These are phyloP conservation scores for Phytophthora fragariae DNA, from an alignment of 352 stramenopile species.

Conservation along the genomic window DNA sequence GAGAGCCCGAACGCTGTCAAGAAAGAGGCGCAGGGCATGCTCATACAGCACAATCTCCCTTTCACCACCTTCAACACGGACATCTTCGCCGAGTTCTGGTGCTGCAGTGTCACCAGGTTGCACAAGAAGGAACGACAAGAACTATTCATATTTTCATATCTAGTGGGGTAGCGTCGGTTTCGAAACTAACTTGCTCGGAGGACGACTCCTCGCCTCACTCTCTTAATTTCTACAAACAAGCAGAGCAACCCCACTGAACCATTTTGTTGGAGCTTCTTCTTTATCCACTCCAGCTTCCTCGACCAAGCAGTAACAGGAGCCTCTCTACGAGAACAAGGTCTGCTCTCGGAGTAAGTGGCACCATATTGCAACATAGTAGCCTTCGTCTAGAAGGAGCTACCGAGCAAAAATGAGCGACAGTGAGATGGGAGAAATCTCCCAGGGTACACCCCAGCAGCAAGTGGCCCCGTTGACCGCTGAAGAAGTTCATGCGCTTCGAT, in stretches of 20 bases:
- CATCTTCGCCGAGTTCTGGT: neutral
- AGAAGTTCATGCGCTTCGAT: constrained; percentile 7
- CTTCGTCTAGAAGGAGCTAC: too few relatives aligned
- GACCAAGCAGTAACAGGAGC: neutral
- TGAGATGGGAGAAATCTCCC: constrained; percentile 7
- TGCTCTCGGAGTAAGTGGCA: neutral
- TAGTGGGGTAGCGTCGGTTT: too few relatives aligned
- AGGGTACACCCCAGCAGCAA: constrained; percentile 1
- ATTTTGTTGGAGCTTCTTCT: neutral
- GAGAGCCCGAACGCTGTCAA: neutral
- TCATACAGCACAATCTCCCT: neutral
- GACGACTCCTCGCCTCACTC: too few relatives aligned
- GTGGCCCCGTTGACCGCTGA: constrained; percentile 11
- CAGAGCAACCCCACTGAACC: too few relatives aligned
- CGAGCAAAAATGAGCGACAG: constrained; percentile 22
- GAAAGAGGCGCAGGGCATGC: neutral
- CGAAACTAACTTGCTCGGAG: too few relatives aligned
- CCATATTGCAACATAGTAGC: neutral
- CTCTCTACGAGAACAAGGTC: neutral
- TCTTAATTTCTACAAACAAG: too few relatives aligned
- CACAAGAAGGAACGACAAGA: too few relatives aligned
- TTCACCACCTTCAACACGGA: constrained; percentile 1
- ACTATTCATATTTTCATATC: too few relatives aligned
- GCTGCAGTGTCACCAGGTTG: neutral
- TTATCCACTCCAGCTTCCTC: neutral